Evolutionary conservation across 2,329 filamentous ascomycete genomes (phyloP).

Genomic region (Epicoccum sorghinum): DNA sequence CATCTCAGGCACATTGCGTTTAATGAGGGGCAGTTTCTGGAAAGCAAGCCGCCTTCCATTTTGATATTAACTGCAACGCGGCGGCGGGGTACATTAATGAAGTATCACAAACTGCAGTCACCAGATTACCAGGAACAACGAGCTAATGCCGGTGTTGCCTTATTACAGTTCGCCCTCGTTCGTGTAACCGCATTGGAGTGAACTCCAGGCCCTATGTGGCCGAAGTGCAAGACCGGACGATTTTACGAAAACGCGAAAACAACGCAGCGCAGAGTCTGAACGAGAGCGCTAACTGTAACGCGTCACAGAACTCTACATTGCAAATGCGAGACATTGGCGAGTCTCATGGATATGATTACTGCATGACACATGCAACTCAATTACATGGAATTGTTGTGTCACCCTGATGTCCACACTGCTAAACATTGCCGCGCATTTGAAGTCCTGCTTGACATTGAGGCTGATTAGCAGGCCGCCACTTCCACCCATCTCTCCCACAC

Average conservation of each 20-base stretch:
- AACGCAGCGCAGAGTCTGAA: not conserved
- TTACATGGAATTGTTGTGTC: not conserved
- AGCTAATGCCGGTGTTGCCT: constrained; percentile 8
- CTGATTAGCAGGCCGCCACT: constrained; percentile 2
- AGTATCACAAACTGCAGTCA: constrained; percentile 36
- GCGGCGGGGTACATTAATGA: constrained; percentile 46
- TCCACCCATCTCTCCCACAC: constrained; percentile 7
- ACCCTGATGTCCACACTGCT: constrained; percentile 3
- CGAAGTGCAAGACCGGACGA: not conserved
- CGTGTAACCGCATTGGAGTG: constrained; percentile 8
- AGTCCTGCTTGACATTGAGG: constrained; percentile 8
- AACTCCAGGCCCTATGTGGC: constrained; percentile 2
- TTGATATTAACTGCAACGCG: constrained; percentile 35
- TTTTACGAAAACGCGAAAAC: not conserved
- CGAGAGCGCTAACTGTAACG: not conserved
- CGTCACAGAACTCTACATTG: not conserved
- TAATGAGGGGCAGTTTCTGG: constrained; percentile 21
- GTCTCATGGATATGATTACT: not conserved
- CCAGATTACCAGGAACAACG: constrained; percentile 21
- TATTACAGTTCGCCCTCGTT: constrained; percentile 7
- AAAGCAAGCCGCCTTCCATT: constrained; percentile 28
- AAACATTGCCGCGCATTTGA: not conserved
- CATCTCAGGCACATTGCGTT: not conserved
- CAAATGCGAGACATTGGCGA: not conserved
- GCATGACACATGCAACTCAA: not conserved